A percentile compares a stretch with the other conserved stretches of the same genome.
Evolutionary conservation across 1,284 basidiomycete genomes (phyloP).

Genomic region (Leucoagaricus sp.): DNA sequence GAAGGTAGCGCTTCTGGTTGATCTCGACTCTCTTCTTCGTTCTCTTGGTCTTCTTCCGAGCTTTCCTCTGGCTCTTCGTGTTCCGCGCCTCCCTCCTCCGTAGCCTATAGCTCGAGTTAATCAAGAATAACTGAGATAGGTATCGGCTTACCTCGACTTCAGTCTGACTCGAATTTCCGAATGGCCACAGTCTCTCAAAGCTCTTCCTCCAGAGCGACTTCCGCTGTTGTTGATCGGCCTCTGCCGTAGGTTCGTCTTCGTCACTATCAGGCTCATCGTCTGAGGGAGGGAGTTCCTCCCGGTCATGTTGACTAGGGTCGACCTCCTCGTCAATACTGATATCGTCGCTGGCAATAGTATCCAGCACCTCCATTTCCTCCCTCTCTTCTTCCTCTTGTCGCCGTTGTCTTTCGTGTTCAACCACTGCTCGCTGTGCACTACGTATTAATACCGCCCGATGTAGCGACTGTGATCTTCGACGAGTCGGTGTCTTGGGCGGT

Average conservation of each 20-base stretch:
- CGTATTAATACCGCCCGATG: constrained; percentile 71
- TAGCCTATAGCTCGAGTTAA: constrained; percentile 7
- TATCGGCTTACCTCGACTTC: not conserved
- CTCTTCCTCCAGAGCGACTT: constrained; percentile 40
- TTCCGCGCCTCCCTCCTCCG: constrained; percentile 14
- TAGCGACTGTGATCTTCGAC: constrained; percentile 42
- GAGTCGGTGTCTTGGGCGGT: constrained; percentile 39
- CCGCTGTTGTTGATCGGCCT: constrained; percentile 22
- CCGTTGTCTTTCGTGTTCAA: constrained; percentile 39
- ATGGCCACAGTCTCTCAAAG: constrained; percentile 37
- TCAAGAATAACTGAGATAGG: not conserved
- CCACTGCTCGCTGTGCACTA: constrained; percentile 60
- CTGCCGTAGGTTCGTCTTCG: constrained; percentile 28
- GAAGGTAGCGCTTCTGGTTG: constrained; percentile 23
- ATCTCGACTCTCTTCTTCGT: constrained; percentile 21
- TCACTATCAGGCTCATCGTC: constrained; percentile 33
- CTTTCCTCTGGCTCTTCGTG: constrained; percentile 22
- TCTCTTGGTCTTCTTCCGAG: constrained; percentile 20
- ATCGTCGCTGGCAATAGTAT: constrained; percentile 30
- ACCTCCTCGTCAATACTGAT: constrained; percentile 31
- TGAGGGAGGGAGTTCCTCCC: constrained; percentile 19
- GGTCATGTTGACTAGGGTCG: constrained; percentile 26
- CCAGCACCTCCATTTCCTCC: constrained; percentile 43
- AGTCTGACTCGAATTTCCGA: constrained; percentile 19
- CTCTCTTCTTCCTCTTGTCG: constrained; percentile 43